Conservation (phyloP, 257 asterid species). For the Solanum pimpinellifolium region DNA sequence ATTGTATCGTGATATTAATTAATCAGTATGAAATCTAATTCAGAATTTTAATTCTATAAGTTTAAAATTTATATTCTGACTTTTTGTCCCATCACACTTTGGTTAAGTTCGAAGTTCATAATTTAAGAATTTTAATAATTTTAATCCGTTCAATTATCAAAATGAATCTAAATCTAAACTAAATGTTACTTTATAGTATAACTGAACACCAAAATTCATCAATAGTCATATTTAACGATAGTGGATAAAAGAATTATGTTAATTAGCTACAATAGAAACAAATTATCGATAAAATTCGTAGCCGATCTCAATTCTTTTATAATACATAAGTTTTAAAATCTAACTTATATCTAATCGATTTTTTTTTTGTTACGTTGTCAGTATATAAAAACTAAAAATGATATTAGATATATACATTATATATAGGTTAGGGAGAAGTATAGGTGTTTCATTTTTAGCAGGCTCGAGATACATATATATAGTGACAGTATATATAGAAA, state of each 20-base stretch:
- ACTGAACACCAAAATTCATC: background rate
- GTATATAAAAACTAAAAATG: background rate
- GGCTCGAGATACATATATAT: background rate
- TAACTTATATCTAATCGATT: background rate
- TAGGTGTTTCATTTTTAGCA: background rate
- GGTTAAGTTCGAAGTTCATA: background rate
- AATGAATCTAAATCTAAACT: background rate
- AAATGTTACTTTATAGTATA: too few relatives aligned
- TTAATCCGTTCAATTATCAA: fast-evolving
- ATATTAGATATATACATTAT: background rate
- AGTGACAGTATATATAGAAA: background rate
- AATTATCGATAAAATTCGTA: fast-evolving
- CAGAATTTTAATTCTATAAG: background rate
- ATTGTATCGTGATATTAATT: background rate
- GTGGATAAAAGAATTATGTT: too few relatives aligned
- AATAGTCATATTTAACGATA: too few relatives aligned
- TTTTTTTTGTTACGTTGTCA: fast-evolving
- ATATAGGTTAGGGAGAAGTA: background rate
- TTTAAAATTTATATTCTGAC: background rate
- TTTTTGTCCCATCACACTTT: too few relatives aligned
- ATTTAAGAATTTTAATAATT: background rate
- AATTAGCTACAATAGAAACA: background rate
- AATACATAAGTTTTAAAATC: background rate
- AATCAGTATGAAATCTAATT: too few relatives aligned
- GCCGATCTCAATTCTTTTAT: background rate